phyloP scores from a whole-genome alignment of 1,284 basidiomycete genomes.

The Earliella scabrosa region DNA sequence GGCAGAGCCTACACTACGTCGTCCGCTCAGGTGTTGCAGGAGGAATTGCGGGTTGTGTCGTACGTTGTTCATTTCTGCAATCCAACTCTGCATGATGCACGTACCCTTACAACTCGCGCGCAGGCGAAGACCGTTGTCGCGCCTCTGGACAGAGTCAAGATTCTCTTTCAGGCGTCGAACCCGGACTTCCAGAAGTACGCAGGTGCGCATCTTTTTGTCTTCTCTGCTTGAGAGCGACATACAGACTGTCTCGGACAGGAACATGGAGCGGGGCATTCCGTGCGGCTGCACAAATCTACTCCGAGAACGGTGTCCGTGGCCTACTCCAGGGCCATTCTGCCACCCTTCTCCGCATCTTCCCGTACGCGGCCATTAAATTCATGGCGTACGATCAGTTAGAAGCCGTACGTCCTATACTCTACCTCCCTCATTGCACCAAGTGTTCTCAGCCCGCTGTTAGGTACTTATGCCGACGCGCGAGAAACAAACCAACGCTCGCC shows the following conservation, averaged over 20 bases:
- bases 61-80: constrained; percentile 46
- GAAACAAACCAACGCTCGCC: constrained; percentile 79
- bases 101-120: not conserved
- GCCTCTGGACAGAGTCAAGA: constrained; percentile 97
- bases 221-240: not conserved
- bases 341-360: constrained; percentile 86
- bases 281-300: constrained; percentile 84
- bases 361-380: constrained; percentile 97
- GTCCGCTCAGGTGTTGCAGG: constrained; percentile 87
- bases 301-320: constrained; percentile 74
- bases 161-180: constrained; percentile 97
- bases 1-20: constrained; percentile 76
- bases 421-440: not conserved
- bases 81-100: not conserved
- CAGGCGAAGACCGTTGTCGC: constrained; percentile 98
- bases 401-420: constrained; percentile 51
- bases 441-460: constrained; percentile 34
- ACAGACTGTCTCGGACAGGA: constrained; percentile 48
- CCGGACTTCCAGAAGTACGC: constrained; percentile 95
- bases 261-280: constrained; percentile 86
- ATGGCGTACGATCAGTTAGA: constrained; percentile 95
- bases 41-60: constrained; percentile 92
- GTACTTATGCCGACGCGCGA: constrained; percentile 85
- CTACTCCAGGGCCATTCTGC: constrained; percentile 96
- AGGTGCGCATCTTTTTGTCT: constrained; percentile 55